phyloP scores from a whole-genome alignment of 371 early-diverging fungal species.

The Haplosporangium sp. region DNA sequence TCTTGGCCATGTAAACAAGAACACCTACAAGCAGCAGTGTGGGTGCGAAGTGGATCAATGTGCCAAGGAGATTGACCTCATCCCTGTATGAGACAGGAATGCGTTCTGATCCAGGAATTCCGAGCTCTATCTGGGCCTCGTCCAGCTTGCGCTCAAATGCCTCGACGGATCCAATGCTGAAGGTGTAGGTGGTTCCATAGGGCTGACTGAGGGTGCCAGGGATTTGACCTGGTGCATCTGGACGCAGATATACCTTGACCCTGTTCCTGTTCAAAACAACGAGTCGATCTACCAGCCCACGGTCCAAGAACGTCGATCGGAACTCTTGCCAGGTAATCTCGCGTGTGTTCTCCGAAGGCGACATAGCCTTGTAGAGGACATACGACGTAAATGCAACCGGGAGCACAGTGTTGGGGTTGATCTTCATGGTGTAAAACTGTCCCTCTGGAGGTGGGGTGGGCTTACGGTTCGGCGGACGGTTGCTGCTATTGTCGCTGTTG shows the following conservation, averaged over 20 bases:
- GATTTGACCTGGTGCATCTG: constrained; percentile 69
- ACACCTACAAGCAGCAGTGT: constrained; percentile 91
- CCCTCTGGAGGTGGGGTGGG: constrained; percentile 77
- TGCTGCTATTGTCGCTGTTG: constrained; percentile 5
- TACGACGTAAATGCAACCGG: constrained; percentile 65
- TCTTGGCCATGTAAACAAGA: constrained; percentile 86
- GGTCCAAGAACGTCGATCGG: constrained; percentile 86
- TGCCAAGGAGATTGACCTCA: constrained; percentile 74
- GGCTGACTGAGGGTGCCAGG: constrained; percentile 56
- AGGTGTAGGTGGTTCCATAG: constrained; percentile 64
- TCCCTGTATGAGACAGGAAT: constrained; percentile 91
- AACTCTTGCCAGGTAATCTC: constrained; percentile 96
- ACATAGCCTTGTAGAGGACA: constrained; percentile 63
- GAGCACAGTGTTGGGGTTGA: constrained; percentile 62
- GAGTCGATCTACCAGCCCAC: constrained; percentile 91
- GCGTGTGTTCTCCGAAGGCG: constrained; percentile 61
- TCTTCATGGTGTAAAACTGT: constrained; percentile 58
- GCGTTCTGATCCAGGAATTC: constrained; percentile 88
- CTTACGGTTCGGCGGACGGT: constrained; percentile 23
- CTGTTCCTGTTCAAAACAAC: constrained; percentile 86
- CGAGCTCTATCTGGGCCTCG: constrained; percentile 91
- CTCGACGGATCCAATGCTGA: constrained; percentile 96
- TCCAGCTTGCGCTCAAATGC: constrained; percentile 93
- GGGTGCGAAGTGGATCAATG: constrained; percentile 91
- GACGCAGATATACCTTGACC: constrained; percentile 84